Evolutionary conservation across 2,329 filamentous ascomycete genomes (phyloP).

Genomic region (Fusarium pseudograminearum): DNA sequence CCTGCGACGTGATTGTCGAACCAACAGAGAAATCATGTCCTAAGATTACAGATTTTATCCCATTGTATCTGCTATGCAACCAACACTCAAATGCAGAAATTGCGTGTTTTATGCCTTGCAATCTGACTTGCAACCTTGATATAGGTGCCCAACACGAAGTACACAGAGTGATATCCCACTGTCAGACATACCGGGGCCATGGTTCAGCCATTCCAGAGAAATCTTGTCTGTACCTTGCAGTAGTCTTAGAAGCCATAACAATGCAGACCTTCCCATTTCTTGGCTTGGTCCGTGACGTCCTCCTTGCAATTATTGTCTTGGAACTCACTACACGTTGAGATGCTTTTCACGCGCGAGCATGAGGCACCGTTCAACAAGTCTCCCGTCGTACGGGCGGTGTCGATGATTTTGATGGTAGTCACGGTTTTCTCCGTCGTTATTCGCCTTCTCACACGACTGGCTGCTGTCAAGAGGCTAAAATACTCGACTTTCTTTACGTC

Average conservation of each 20-base stretch:
- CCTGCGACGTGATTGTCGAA: neutral
- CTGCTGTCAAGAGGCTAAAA: neutral
- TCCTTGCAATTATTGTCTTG: neutral
- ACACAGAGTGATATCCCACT: neutral
- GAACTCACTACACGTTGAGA: neutral
- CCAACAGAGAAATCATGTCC: neutral
- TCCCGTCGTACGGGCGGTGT: slow-evolving; percentile 16
- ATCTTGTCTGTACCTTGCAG: neutral
- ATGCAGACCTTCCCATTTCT: neutral
- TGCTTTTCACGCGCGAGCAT: slow-evolving; percentile 22
- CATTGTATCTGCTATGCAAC: neutral
- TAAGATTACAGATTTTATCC: neutral
- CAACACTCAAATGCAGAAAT: neutral
- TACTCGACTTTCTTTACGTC: slow-evolving; percentile 2
- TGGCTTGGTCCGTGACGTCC: neutral
- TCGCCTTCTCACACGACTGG: slow-evolving; percentile 6
- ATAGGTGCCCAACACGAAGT: neutral
- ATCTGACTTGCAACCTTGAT: neutral
- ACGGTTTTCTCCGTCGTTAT: slow-evolving; percentile 9
- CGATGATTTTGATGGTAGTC: slow-evolving; percentile 19
- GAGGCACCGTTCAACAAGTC: slow-evolving; percentile 25
- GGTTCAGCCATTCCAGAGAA: neutral
- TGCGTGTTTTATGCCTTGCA: neutral
- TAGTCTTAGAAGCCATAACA: slow-evolving; percentile 11
- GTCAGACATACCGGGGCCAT: neutral